Evolutionary conservation across 768 basidiomycete genomes (phyloP), one percentile per base, ranked within the genome.

Genomic region (Rhizopogon salebrosus): DNA sequence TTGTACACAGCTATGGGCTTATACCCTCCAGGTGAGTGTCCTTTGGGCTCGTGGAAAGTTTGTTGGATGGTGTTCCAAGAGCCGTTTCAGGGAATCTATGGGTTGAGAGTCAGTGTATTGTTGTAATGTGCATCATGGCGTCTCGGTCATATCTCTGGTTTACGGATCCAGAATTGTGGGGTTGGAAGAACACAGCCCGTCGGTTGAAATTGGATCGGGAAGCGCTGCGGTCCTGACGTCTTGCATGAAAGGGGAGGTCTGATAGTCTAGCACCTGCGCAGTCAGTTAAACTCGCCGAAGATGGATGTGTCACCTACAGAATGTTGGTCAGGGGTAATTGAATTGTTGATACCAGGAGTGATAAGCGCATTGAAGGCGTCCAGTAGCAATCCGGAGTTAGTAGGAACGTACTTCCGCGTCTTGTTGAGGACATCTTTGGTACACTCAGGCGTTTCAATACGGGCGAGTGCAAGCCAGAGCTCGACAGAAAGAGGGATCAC

Each of bases 361-460:
- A n/a, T n/a, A n/a, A n/a, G n/a, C n/a, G n/a, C n/a, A n/a, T n/a
- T n/a, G n/a, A n/a, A 98, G 71, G 34, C 94, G 80, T 11, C 88
- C 94, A 3, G 95, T 95, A 2, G 97, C 97, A 55, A 99, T 97
- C 95, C 95, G 98, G 55, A 99, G 98, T 62, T 98, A 0, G 97
- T 99, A 1, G 95, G 95, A 34, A 98, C 85, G 6, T 90, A 85
- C 62, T 91, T 91, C 46, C 95, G 86, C 3, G 97, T 95, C 67
- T 89, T 94, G 77, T 99, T 98, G 53, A 99, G 80, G 0, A 98
- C 97, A 1, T 86, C 83, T 63, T 92, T 91, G 0, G 95, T 95
- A 31, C 84, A 82, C 22, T 92, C 89, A 0, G 94, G 94, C 0
- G 89, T 89, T 72, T 98, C 97, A 6, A 98, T 78, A 9, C 95